Base-by-base conservation (phyloP, 2,329 filamentous ascomycete genomes). In the Pseudofabraea citricarpa region DNA sequence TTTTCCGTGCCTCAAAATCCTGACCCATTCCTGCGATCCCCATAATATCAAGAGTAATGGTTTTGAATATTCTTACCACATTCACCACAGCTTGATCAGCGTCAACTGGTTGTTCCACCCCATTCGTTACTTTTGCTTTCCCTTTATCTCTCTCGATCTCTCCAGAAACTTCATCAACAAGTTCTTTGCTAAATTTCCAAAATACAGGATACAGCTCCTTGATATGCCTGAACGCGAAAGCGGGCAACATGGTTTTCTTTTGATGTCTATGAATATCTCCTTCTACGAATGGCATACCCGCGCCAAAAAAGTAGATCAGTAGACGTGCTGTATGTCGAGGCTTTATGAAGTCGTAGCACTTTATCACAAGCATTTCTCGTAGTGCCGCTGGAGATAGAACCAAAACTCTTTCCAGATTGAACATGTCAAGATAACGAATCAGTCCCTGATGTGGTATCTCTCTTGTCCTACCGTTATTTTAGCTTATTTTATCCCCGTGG, bases 181-280 rank as follows among this genome's bases (percentile, higher is more conserved):
- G 75, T 58, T 90, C 81, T 5, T 73, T 62, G 1, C 81, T 75
- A 64, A 93, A 93, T 16, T 64, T 56, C 87, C 87, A 95, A 63
- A 95, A 93, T 7, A 84, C 67, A 0, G 87, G 83, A 54, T 91
- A 90, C 10, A 94, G 68, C 43, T 90, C 78, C 59, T 90, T 91
- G 62, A 93, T 71, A 54, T 91, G 85, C 13, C 87, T 78, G 58
- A 87, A 91, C 15, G 79, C 74, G 61, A 95, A 94, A 1, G 87
- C 85, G 0, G 87, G 88, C 66, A 83, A 78, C 24, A 94, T 74
- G 44, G 82, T 80, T 60, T 84, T 88, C 32, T 89, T 76, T 67
- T 88, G 84, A 56, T 78, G 68, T 67, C 85, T 90, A 64, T 95
- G 90, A 55, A 89, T 85, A 13, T 91, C 85, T 10, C 89, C 89